phyloP scores from a whole-genome alignment of 306 rosid species.

The Fagus crenata region DNA sequence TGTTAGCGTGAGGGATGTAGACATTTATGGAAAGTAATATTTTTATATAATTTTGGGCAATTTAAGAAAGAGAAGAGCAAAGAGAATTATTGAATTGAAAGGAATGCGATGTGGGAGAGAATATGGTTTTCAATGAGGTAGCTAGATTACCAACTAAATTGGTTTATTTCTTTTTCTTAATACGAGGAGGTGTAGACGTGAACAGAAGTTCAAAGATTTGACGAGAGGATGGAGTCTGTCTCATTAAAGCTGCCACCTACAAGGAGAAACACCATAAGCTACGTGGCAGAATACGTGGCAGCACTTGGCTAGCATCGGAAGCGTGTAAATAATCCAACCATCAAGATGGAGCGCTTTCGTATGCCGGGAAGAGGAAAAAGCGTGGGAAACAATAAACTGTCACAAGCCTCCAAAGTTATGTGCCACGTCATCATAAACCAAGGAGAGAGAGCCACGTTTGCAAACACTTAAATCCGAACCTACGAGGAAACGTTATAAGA shows the following conservation, averaged over 20 bases:
- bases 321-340: constrained; percentile 11
- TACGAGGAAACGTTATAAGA: no score
- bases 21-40: no score
- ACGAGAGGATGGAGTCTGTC: neutral
- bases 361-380: neutral
- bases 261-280: no score
- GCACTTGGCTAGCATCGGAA: neutral
- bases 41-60: no score
- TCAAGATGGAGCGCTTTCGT: constrained; percentile 4
- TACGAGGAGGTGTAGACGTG: no score
- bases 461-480: no score
- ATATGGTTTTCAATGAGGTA: neutral
- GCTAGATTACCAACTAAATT: no score
- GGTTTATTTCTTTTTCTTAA: no score
- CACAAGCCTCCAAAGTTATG: constrained; percentile 30
- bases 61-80: no score
- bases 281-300: constrained; percentile 13
- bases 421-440: constrained; percentile 39
- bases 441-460: constrained; percentile 32
- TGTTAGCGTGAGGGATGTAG: no score
- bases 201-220: neutral
- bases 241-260: neutral
- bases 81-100: neutral
- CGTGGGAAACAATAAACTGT: constrained; percentile 24
- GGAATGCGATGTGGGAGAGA: neutral